Evolutionary conservation across 257 asterid species (phyloP).

Genomic region (Perilla frutescens): DNA sequence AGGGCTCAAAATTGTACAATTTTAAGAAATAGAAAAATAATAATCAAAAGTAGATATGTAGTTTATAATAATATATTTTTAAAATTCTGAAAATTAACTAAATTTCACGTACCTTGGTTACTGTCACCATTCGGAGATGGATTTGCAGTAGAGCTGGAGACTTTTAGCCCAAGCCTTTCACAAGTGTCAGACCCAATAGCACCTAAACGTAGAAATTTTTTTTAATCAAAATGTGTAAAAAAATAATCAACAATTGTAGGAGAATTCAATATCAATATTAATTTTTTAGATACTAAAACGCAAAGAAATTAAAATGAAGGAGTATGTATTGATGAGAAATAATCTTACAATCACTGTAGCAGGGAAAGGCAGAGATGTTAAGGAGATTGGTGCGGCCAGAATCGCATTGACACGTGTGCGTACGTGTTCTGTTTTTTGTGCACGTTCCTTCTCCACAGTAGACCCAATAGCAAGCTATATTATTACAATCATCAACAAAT

Average conservation of each 20-base stretch:
- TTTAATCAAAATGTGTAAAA: not conserved
- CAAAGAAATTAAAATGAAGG: not conserved
- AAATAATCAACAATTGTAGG: not conserved
- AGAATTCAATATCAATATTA: not conserved
- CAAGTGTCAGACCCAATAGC: conserved; percentile 68
- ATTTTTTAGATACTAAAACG: too few relatives aligned
- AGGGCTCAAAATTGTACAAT: too few relatives aligned
- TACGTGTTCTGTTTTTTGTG: conserved; percentile 44
- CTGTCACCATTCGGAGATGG: conserved; percentile 39
- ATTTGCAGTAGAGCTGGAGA: conserved; percentile 47
- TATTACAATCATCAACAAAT: not conserved
- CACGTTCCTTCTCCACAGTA: conserved; percentile 84
- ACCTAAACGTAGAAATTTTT: conserved; percentile 44
- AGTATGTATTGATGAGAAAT: not conserved
- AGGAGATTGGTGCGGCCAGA: conserved; percentile 65
- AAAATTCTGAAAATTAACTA: too few relatives aligned
- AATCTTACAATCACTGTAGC: conserved; percentile 69
- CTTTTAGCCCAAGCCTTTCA: conserved; percentile 56
- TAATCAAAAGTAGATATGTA: too few relatives aligned
- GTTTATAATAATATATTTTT: not conserved
- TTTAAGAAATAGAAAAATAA: too few relatives aligned
- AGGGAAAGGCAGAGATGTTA: conserved; percentile 61
- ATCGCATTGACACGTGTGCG: conserved; percentile 68
- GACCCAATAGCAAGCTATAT: conserved; percentile 73
- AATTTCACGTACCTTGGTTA: conserved; percentile 37